Evolutionary conservation across 2,329 filamentous ascomycete genomes (phyloP).

Genomic region (Hymenoscyphus repandus): DNA sequence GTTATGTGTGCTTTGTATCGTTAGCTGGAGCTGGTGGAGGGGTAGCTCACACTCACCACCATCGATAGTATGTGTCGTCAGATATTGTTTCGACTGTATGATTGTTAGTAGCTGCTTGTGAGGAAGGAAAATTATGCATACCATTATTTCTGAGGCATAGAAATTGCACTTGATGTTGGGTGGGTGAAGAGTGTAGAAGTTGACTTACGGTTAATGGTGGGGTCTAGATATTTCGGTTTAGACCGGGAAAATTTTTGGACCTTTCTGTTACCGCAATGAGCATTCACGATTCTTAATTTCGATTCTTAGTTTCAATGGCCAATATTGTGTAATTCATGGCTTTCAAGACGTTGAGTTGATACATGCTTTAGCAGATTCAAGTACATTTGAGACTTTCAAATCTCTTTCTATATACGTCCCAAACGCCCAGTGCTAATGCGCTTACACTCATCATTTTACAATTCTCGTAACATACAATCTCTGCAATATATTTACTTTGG

Average conservation of each 20-base stretch:
- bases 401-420: too few species aligned
- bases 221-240: not conserved
- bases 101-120: slow-evolving; percentile 14
- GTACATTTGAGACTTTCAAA: too few species aligned
- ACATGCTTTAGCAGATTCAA: not conserved
- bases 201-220: not conserved
- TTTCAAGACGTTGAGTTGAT: not conserved
- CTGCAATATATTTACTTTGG: slow-evolving; percentile 2
- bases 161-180: slow-evolving; percentile 5
- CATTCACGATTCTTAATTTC: too few species aligned
- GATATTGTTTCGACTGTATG: slow-evolving; percentile 92
- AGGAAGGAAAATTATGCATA: slow-evolving; percentile 9
- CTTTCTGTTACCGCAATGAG: too few species aligned
- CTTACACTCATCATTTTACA: not conserved
- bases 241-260: too few species aligned
- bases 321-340: not conserved
- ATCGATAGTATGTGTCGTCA: slow-evolving; percentile 86
- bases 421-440: too few species aligned
- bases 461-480: not conserved
- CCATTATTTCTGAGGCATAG: slow-evolving; percentile 28
- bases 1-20: slow-evolving; percentile 64
- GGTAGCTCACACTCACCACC: slow-evolving; percentile 54
- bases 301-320: not conserved
- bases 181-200: slow-evolving; percentile 6
- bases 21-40: slow-evolving; percentile 19